These are phyloP conservation scores for Emergomyces pasteurianus DNA, from an alignment of 2,329 filamentous ascomycete genomes.

Conservation along the genomic window DNA sequence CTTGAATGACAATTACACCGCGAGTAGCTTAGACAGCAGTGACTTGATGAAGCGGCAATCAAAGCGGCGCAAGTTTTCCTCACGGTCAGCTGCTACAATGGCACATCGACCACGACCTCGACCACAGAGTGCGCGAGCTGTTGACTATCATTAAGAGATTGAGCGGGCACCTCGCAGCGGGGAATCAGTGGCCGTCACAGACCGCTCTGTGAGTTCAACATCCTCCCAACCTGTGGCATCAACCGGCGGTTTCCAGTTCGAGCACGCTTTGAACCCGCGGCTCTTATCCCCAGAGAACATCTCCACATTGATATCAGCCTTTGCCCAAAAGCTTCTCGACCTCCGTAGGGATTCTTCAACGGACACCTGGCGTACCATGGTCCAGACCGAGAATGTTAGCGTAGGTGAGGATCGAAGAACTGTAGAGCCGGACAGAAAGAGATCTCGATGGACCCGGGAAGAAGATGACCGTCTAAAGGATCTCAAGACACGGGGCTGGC, in stretches of 20 bases:
- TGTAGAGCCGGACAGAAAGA: neutral
- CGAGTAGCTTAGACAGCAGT: neutral
- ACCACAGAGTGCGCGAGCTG: neutral
- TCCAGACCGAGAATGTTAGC: neutral
- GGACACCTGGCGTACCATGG: neutral
- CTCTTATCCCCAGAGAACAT: conserved; percentile 1
- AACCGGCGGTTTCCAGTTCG: neutral
- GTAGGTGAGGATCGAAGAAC: neutral
- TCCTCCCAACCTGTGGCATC: neutral
- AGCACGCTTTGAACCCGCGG: neutral
- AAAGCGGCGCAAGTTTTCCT: neutral
- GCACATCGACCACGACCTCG: neutral
- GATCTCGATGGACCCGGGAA: neutral
- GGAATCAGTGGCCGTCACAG: neutral
- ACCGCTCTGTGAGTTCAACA: neutral
- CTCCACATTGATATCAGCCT: neutral
- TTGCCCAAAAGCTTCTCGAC: neutral
- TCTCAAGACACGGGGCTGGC: conserved; percentile 1
- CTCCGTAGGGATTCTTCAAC: neutral
- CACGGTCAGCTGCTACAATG: neutral
- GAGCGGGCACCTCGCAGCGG: neutral
- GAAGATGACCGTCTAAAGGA: conserved; percentile 1
- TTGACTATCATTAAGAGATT: neutral
- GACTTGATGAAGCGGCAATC: neutral
- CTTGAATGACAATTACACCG: neutral